These are phyloP conservation scores for Corinectria fuckeliana DNA, from an alignment of 2,329 filamentous ascomycete species.

Conservation along the genomic window DNA sequence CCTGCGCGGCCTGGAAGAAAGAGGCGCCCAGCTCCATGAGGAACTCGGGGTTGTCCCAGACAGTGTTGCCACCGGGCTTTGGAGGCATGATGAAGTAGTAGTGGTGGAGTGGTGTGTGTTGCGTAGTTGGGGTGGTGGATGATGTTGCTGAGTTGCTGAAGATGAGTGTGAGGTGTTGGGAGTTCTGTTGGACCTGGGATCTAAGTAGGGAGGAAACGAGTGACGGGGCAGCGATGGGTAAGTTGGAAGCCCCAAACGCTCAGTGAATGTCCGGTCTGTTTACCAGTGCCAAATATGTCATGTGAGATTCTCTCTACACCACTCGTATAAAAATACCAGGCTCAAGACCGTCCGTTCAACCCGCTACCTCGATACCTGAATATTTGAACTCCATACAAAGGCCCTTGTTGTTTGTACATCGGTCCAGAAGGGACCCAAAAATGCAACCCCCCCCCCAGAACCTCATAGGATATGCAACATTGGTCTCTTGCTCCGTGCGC, in stretches of 20 bases:
- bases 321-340: not conserved
- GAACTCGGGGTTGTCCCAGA: constrained; percentile 45
- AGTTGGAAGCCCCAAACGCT: not conserved
- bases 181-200: not conserved
- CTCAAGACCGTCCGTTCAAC: not conserved
- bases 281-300: constrained; percentile 5
- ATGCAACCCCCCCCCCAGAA: not conserved
- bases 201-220: not conserved
- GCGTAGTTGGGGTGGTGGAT: not conserved
- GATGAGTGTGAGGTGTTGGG: not conserved
- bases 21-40: constrained; percentile 43
- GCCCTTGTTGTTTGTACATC: not conserved
- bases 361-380: not conserved
- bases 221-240: not conserved
- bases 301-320: constrained; percentile 7
- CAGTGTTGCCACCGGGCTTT: constrained; percentile 21
- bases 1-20: constrained; percentile 41
- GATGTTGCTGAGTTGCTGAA: not conserved
- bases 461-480: not conserved
- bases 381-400: constrained; percentile 15
- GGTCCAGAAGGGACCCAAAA: not conserved
- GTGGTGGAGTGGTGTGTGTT: not conserved
- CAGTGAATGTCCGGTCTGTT: constrained; percentile 4
- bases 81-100: constrained; percentile 27
- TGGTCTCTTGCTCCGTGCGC: constrained; percentile 1